These are phyloP conservation scores for Penicillium frequentans DNA, from an alignment of 2,329 filamentous ascomycete genomes.

Conservation along the genomic window DNA sequence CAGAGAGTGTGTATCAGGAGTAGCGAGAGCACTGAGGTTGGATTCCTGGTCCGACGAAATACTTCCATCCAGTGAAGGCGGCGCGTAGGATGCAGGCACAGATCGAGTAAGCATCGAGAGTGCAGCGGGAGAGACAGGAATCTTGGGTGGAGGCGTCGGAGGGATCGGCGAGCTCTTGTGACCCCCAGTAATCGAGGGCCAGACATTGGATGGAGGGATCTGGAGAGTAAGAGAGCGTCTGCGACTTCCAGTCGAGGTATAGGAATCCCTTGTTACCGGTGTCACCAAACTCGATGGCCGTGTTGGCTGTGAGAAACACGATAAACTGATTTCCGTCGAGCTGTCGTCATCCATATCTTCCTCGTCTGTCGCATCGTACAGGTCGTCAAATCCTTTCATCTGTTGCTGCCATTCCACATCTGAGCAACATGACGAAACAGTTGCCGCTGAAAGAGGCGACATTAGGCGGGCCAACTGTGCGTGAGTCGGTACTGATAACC, in stretches of 20 bases:
- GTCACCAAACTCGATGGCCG: constrained; percentile 51
- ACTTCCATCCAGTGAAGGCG: constrained; percentile 88
- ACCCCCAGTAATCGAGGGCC: constrained; percentile 57
- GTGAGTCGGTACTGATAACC: constrained; percentile 24
- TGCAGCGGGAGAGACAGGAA: constrained; percentile 74
- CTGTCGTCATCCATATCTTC: constrained; percentile 49
- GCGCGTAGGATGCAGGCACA: constrained; percentile 73
- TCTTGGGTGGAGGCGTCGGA: constrained; percentile 53
- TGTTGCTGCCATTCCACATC: constrained; percentile 61
- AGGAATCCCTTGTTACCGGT: constrained; percentile 39
- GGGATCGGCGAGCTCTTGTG: constrained; percentile 49
- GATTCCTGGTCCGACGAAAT: constrained; percentile 85
- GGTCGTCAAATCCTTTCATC: constrained; percentile 77
- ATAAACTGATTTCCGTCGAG: constrained; percentile 47
- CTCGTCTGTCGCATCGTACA: constrained; percentile 83
- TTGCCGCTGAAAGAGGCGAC: constrained; percentile 34
- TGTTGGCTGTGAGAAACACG: constrained; percentile 50
- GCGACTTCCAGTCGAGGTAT: constrained; percentile 36
- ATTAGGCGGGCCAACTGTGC: constrained; percentile 27
- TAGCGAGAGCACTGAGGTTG: constrained; percentile 77
- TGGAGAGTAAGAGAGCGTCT: constrained; percentile 58
- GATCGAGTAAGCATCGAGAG: constrained; percentile 70
- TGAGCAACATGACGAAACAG: constrained; percentile 41
- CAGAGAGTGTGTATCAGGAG: constrained; percentile 66
- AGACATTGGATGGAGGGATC: constrained; percentile 59